Percentiles rank a stretch among this genome's conserved stretches.
These are phyloP conservation scores for Mucor piriformis DNA, from an alignment of 371 early-diverging fungal species.

Conservation along the genomic window DNA sequence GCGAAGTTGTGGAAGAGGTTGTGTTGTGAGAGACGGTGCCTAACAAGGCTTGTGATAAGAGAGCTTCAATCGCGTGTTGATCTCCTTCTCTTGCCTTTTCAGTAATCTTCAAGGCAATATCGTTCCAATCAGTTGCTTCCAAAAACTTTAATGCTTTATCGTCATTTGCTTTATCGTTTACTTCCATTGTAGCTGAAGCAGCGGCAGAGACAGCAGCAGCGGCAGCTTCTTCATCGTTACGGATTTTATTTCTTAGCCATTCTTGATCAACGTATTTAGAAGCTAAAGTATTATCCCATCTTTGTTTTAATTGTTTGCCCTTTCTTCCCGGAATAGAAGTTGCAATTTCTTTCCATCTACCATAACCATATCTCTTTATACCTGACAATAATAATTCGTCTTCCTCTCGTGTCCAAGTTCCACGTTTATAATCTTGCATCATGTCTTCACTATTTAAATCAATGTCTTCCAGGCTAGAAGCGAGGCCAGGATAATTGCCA, in stretches of 20 bases:
- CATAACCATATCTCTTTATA: conserved; percentile 49
- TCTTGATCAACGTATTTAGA: conserved; percentile 50
- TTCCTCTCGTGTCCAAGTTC: conserved; percentile 50
- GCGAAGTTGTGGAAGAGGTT: conserved; percentile 12
- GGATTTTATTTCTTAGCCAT: conserved; percentile 40
- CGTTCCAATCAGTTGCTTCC: conserved; percentile 39
- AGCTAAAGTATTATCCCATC: conserved; percentile 50
- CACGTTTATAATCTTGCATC: conserved; percentile 40
- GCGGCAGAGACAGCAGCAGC: neutral
- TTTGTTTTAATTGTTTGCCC: conserved; percentile 50
- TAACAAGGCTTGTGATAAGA: conserved; percentile 45
- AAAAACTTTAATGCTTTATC: conserved; percentile 30
- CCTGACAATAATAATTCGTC: conserved; percentile 45
- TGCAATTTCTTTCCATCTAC: conserved; percentile 52
- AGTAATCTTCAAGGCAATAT: conserved; percentile 46
- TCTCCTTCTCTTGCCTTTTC: conserved; percentile 47
- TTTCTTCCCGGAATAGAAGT: conserved; percentile 41
- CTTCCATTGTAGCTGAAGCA: neutral
- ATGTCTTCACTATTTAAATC: conserved; percentile 35
- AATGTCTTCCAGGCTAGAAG: conserved; percentile 19
- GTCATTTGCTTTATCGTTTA: conserved; percentile 3
- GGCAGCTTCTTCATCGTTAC: conserved; percentile 12
- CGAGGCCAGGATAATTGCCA: conserved; percentile 36
- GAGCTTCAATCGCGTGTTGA: conserved; percentile 46
- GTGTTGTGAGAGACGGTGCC: conserved; percentile 13